Evolutionary conservation across 352 stramenopile genomes (phyloP).

Genomic region (Globisporangium okanoganense): DNA sequence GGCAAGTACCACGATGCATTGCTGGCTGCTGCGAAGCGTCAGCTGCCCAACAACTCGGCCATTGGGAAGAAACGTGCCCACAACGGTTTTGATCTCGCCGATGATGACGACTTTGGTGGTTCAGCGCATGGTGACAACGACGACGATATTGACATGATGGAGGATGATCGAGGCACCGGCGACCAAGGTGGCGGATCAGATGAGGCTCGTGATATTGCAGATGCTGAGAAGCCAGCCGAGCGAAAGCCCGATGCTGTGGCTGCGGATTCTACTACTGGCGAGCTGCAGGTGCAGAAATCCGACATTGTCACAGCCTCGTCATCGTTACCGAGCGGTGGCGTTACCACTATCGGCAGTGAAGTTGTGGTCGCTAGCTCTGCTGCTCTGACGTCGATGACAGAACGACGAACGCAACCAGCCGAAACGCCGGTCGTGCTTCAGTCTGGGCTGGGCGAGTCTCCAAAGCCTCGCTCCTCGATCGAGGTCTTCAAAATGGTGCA

Average conservation of each 20-base stretch:
- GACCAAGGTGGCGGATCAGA: background rate
- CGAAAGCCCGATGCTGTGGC: background rate
- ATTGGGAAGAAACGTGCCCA: slow-evolving; percentile 44
- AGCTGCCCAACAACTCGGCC: slow-evolving; percentile 79
- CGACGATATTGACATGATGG: slow-evolving; percentile 17
- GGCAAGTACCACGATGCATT: slow-evolving; percentile 70
- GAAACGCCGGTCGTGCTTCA: slow-evolving; percentile 36
- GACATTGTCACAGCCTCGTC: background rate
- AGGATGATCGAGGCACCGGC: slow-evolving; percentile 22
- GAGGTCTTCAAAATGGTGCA: slow-evolving; percentile 71
- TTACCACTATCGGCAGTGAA: background rate
- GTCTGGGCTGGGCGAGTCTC: slow-evolving; percentile 47
- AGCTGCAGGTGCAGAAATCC: background rate
- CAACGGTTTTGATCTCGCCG: slow-evolving; percentile 24
- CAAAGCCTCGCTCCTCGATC: slow-evolving; percentile 60
- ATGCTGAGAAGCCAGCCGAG: background rate
- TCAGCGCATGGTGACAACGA: slow-evolving; percentile 19
- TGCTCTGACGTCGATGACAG: background rate
- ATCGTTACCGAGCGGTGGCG: background rate
- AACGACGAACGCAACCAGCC: background rate
- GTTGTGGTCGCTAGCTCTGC: background rate
- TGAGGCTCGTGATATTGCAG: background rate
- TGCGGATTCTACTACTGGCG: background rate
- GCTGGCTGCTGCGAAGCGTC: slow-evolving; percentile 67
- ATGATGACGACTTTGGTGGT: slow-evolving; percentile 22